phyloP scores from a whole-genome alignment of 202 grass and related monocot genomes.

The Thinopyrum obtusiflorum region DNA sequence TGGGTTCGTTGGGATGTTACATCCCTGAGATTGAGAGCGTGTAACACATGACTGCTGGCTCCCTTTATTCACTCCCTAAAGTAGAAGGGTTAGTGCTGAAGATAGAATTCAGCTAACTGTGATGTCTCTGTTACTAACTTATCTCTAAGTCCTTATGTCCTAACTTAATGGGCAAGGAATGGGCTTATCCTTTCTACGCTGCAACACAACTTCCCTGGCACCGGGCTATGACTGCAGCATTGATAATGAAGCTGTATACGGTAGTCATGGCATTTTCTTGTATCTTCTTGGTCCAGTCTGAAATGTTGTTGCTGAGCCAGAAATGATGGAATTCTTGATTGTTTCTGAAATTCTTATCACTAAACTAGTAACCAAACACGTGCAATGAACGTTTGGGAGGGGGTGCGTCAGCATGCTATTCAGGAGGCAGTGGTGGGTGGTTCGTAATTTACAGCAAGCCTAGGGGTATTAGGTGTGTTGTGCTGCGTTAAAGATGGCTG shows the following conservation, averaged over 20 bases:
- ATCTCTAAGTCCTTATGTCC: neutral
- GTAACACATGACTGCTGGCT: neutral
- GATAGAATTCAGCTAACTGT: neutral
- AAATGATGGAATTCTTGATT: slow-evolving; percentile 7
- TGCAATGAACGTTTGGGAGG: neutral
- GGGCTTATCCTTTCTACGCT: neutral
- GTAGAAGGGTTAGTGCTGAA: neutral
- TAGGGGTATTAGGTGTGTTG: neutral
- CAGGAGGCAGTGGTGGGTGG: neutral
- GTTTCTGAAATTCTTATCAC: neutral
- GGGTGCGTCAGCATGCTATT: neutral
- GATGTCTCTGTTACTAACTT: neutral
- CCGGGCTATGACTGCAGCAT: neutral
- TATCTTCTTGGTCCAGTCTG: neutral
- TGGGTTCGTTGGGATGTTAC: neutral
- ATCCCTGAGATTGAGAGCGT: neutral
- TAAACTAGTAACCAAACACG: neutral
- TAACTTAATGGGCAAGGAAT: neutral
- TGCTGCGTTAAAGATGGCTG: neutral
- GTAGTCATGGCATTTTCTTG: neutral
- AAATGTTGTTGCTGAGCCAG: neutral
- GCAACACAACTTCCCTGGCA: neutral
- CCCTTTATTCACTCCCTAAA: neutral
- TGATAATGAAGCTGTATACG: neutral
- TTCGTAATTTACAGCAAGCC: neutral